phyloP scores from a whole-genome alignment of 2,329 filamentous ascomycete genomes.

The Phialophora chinensis region DNA sequence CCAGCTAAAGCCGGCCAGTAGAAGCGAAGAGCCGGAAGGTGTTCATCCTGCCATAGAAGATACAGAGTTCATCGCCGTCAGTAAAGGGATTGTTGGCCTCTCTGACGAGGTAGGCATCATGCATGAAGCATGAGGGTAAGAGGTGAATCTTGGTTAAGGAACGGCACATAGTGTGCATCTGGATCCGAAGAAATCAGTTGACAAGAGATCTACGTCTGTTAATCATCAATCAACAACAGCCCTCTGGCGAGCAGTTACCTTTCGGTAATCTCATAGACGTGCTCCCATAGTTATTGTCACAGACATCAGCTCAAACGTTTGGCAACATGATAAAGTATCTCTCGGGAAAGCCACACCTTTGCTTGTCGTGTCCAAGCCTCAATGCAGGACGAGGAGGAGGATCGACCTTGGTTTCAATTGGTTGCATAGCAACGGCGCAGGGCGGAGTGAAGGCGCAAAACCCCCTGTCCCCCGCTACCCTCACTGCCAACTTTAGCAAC shows the following conservation, averaged over 20 bases:
- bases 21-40: neutral
- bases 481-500: constrained; percentile 1
- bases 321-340: neutral
- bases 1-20: neutral
- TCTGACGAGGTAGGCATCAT: neutral
- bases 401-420: neutral
- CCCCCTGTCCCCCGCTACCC: neutral
- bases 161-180: neutral
- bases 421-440: neutral
- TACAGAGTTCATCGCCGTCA: neutral
- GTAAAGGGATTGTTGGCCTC: neutral
- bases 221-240: neutral
- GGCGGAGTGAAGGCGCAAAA: neutral
- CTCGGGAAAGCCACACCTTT: neutral
- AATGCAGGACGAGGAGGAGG: neutral
- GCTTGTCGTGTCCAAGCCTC: neutral
- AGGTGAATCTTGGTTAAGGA: neutral
- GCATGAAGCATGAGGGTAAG: neutral
- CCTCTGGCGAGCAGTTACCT: too few species aligned
- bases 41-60: neutral
- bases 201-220: neutral
- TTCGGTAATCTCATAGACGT: neutral
- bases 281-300: neutral
- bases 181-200: neutral
- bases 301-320: neutral